These are phyloP conservation scores for Fremontodendron californicum DNA, from an alignment of 345 rosid genomes.

Conservation along the genomic window DNA sequence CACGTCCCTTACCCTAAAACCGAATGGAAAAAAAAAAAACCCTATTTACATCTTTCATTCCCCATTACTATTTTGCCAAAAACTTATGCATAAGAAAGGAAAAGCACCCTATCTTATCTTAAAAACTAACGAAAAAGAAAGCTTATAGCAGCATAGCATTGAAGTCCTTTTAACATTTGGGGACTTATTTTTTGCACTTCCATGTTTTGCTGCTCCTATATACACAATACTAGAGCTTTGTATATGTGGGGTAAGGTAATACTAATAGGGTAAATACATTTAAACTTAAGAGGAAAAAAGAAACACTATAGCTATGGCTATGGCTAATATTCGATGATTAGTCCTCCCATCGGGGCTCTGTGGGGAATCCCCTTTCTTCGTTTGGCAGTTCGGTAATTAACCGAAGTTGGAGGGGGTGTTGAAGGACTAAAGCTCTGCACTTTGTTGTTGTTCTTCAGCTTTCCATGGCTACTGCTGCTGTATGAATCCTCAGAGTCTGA, in stretches of 20 bases:
- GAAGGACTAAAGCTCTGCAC: conserved; percentile 68
- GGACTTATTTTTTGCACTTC: conserved; percentile 13
- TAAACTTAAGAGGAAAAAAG: too few relatives aligned
- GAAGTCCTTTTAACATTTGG: conserved; percentile 10
- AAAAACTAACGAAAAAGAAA: neutral
- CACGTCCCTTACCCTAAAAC: neutral
- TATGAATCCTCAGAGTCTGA: conserved; percentile 77
- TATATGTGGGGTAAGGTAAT: too few relatives aligned
- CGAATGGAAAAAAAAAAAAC: neutral
- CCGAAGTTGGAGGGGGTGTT: conserved; percentile 71
- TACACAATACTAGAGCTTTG: conserved; percentile 20
- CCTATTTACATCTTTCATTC: conserved; percentile 23
- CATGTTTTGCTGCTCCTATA: conserved; percentile 27
- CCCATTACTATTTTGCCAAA: conserved; percentile 15
- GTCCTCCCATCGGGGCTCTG: conserved; percentile 88
- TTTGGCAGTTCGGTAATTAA: conserved; percentile 48
- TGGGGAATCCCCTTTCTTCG: conserved; percentile 94
- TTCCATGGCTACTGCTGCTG: conserved; percentile 52
- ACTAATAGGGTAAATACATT: too few relatives aligned
- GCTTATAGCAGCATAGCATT: neutral
- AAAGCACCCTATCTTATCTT: conserved; percentile 5
- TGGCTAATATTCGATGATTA: conserved; percentile 70
- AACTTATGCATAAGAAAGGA: conserved; percentile 19
- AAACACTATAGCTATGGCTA: too few relatives aligned
- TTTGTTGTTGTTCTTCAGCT: conserved; percentile 30